Evolutionary conservation across 2,329 filamentous ascomycete species (phyloP), one percentile per base, ranked within the genome.

Genomic region (Coleophoma crateriformis): DNA sequence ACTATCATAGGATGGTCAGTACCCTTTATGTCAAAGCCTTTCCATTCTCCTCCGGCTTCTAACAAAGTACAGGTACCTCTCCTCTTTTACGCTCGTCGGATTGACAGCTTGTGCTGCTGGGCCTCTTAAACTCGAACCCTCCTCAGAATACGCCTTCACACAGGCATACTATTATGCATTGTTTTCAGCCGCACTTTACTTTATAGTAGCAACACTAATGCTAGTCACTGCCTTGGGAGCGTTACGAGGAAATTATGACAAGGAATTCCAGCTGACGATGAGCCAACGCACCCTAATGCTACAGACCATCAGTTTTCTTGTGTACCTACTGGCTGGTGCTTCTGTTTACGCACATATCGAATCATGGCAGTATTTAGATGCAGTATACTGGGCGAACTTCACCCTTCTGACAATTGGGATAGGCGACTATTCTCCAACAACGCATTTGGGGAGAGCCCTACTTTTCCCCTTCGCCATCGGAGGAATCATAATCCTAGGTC

Each of bases 131-230:
- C 72, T 71, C 58, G 2, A 56, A 68, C 77, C 81, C 1, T 52
- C 74, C 60, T 45, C 65, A 46, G 76, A 72, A 56, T 85, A 87
- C 54, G 71, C 82, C 44, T 82, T 78, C 75, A 90, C 88, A 0
- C 87, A 95, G 65, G 89, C 88, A 1, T 96, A 88, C 62, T 96
- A 85, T 77, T 95, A 95, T 62, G 90, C 83, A 22, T 77, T 95
- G 15, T 88, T 89, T 58, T 84, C 90, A 3, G 87, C 90, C 6
- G 57, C 44, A 14, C 76, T 95, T 17, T 96, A 96, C 68, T 86
- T 92, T 49, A 63, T 92, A 14, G 85, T 88, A 47, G 86, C 88
- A 0, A 81, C 85, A 42, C 76, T 95, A 35, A 82, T 96, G 67
- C 78, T 86, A 56, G 68, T 89, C 49, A 96, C 92, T 19, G 89